Evolutionary conservation across 371 early-diverging fungal genomes (phyloP).

Genomic region (Mortierella sp.): DNA sequence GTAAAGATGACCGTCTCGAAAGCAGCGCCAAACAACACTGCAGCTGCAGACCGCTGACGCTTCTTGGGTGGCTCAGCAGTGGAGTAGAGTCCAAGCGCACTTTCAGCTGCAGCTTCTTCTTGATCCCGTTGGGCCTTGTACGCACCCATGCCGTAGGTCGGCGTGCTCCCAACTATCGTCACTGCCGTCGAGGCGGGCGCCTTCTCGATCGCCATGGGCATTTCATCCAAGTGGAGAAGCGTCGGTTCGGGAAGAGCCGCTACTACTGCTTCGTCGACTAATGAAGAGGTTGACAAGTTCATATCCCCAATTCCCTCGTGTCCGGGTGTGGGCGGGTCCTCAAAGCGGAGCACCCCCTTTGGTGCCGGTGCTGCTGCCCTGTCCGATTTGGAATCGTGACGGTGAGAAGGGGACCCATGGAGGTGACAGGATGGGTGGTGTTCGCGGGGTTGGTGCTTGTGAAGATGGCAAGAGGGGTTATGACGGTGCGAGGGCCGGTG

Average conservation of each 20-base stretch:
- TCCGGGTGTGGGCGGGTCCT: slow-evolving; percentile 5
- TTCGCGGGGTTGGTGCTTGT: slow-evolving; percentile 25
- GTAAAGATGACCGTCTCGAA: slow-evolving; percentile 58
- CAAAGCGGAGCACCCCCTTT: slow-evolving; percentile 13
- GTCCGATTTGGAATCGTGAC: slow-evolving; percentile 25
- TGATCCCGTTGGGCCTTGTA: slow-evolving; percentile 22
- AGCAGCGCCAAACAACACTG: slow-evolving; percentile 49
- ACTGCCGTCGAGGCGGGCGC: slow-evolving; percentile 30
- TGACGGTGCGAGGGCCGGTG: slow-evolving; percentile 19
- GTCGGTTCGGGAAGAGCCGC: slow-evolving; percentile 7
- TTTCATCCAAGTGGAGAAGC: slow-evolving; percentile 2
- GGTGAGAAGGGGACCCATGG: slow-evolving; percentile 13
- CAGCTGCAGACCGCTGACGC: slow-evolving; percentile 37
- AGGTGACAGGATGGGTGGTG: slow-evolving; percentile 40
- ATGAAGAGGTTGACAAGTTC: not conserved
- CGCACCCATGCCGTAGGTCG: slow-evolving; percentile 35
- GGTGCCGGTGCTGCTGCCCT: not conserved
- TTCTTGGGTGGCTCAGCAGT: slow-evolving; percentile 47
- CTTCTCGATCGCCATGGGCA: slow-evolving; percentile 20
- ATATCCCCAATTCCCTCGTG: slow-evolving; percentile 4
- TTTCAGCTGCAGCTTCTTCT: slow-evolving; percentile 7
- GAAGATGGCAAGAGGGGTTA: slow-evolving; percentile 12
- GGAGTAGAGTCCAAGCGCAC: slow-evolving; percentile 10
- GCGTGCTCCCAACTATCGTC: slow-evolving; percentile 41
- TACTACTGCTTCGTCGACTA: slow-evolving; percentile 1